Evolutionary conservation across 2,329 filamentous ascomycete genomes (phyloP), one percentile per base, ranked within the genome.

Genomic region (Penicillium verrucosum): DNA sequence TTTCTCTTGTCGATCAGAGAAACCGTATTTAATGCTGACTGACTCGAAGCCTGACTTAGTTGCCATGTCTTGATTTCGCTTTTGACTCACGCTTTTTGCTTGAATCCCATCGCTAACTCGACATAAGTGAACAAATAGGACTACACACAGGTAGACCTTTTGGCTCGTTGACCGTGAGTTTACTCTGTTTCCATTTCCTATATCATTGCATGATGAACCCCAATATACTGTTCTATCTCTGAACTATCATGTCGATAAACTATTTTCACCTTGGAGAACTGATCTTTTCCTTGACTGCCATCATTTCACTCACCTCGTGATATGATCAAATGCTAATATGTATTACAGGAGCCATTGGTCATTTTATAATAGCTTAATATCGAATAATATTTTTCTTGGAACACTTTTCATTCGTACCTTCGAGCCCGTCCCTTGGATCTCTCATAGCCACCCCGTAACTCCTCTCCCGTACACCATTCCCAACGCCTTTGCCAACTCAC

Each of bases 201-300:
- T 41, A 7, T 37, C 41, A 37, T 64, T 65, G 37, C 62, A 75
- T 85, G 84, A 86, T 85, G 83, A 86, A 78, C 73, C 75, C 73
- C 57, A 63, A 57, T 72, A 80, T 80, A 82, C 83, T 86, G 82
- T 85, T 81, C 85, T 85, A 80, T 85, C 84, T 75, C 83, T 73
- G 82, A 85, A 76, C 70, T 70, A 75, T 77, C 66, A 81, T 85
- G 83, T 83, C 76, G 82, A 85, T 77, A 81, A 70, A 79, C 71
- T 63, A 62, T 69, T 72, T 81, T 84, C 82, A 85, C 81, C 81
- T 85, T 85, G 83, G 83, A 85, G 83, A 86, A 79, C 83, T 85
- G 83, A 85, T 68, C 61, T 23, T 52, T 59, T 60, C 46, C 45
- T 47, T 52, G 42, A 54, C 23, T 45, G 42, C 56, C 51, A 47